phyloP scores from a whole-genome alignment of 1,139 yeast species.

The Protomyces macrosporus region DNA sequence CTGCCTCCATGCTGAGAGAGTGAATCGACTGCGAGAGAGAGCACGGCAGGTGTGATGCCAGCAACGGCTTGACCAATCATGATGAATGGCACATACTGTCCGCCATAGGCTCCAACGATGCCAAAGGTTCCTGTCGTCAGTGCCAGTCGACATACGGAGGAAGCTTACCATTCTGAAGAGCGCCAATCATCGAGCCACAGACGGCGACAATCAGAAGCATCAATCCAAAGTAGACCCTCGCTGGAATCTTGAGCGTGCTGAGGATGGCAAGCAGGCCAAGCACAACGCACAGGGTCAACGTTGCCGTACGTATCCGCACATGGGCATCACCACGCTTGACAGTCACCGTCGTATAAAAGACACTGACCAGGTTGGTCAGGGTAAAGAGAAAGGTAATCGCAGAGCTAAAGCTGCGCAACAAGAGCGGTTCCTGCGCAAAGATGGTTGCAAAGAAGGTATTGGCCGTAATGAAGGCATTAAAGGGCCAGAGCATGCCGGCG shows the following conservation, averaged over 20 bases:
- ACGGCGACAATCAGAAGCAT: slow-evolving; percentile 44
- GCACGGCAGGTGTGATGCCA: slow-evolving; percentile 18
- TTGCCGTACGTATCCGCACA: slow-evolving; percentile 53
- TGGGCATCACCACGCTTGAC: slow-evolving; percentile 63
- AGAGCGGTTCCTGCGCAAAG: slow-evolving; percentile 50
- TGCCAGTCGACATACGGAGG: slow-evolving; percentile 36
- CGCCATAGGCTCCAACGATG: slow-evolving; percentile 7
- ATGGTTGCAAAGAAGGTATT: slow-evolving; percentile 71
- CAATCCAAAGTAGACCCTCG: slow-evolving; percentile 49
- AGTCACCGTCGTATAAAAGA: slow-evolving; percentile 59
- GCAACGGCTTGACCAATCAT: slow-evolving; percentile 24
- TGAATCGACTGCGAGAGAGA: slow-evolving; percentile 16
- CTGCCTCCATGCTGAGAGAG: not conserved
- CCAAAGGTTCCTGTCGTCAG: not conserved
- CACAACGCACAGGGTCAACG: slow-evolving; percentile 47
- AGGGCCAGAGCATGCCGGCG: slow-evolving; percentile 83
- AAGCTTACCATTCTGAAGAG: slow-evolving; percentile 86
- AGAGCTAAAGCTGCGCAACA: slow-evolving; percentile 37
- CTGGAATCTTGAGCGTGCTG: slow-evolving; percentile 41
- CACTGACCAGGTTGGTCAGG: slow-evolving; percentile 57
- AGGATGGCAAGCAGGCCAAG: slow-evolving; percentile 46
- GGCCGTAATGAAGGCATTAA: slow-evolving; percentile 89
- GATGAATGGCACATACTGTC: slow-evolving; percentile 11
- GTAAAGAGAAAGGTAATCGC: slow-evolving; percentile 83
- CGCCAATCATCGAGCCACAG: slow-evolving; percentile 50